Conservation (phyloP, 495 filamentous ascomycete genomes). For the Letharia columbiana region DNA sequence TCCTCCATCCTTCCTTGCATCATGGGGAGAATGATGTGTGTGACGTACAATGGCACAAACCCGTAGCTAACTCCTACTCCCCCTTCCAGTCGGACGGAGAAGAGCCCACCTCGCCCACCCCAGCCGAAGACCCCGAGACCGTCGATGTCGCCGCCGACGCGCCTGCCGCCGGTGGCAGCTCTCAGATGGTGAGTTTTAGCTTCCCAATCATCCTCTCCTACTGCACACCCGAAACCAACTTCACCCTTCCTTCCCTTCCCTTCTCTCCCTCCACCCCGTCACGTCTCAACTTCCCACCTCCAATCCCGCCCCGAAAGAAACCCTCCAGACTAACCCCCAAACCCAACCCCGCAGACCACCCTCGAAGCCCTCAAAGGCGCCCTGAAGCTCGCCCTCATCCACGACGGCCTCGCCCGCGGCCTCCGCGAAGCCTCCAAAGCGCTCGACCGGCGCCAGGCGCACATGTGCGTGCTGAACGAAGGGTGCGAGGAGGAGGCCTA, state of each 20-base stretch:
- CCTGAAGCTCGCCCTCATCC: slow-evolving; percentile 95
- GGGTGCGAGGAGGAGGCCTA: slow-evolving; percentile 99
- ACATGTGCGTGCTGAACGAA: slow-evolving; percentile 99
- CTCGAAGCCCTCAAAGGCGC: slow-evolving; percentile 91
- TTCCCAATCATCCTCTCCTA: background rate
- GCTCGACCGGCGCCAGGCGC: slow-evolving; percentile 92
- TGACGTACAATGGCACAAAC: slow-evolving; percentile 4
- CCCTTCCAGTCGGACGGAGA: slow-evolving; percentile 63
- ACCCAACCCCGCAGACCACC: slow-evolving; percentile 61
- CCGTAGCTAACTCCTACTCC: slow-evolving; percentile 11
- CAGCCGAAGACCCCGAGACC: slow-evolving; percentile 52
- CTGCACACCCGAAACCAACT: background rate
- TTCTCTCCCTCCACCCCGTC: background rate
- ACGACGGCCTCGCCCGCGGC: slow-evolving; percentile 97
- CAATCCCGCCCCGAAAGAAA: slow-evolving; percentile 34
- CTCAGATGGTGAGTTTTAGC: slow-evolving; percentile 26
- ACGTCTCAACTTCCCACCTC: background rate
- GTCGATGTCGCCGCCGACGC: slow-evolving; percentile 89
- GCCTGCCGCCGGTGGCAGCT: slow-evolving; percentile 66
- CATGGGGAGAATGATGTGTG: background rate
- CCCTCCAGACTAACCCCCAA: background rate
- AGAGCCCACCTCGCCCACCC: slow-evolving; percentile 67
- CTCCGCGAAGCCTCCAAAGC: slow-evolving; percentile 97
- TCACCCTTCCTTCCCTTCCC: background rate
- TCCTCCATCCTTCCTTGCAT: background rate